phyloP scores from a whole-genome alignment of 805 yeast species.

The Yamadazyma endophytica region DNA sequence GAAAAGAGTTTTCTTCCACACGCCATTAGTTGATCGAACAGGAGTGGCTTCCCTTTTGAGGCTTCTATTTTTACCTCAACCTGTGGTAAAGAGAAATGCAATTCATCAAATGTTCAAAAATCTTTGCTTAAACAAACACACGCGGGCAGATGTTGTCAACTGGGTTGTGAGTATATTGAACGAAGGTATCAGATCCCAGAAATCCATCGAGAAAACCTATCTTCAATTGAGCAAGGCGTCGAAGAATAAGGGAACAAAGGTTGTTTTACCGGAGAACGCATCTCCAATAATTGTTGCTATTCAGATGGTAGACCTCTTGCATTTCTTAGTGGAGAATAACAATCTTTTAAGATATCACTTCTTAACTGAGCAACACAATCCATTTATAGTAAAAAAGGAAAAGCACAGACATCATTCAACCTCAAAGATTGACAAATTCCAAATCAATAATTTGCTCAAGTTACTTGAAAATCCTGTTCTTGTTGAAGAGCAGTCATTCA shows the following conservation, averaged over 20 bases:
- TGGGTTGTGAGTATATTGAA: constrained; percentile 63
- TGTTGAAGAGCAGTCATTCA: constrained; percentile 65
- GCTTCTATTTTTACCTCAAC: constrained; percentile 69
- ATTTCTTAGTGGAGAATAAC: constrained; percentile 63
- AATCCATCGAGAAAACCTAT: constrained; percentile 59
- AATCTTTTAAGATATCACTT: constrained; percentile 68
- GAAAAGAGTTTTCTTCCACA: constrained; percentile 34
- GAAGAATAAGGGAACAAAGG: constrained; percentile 8
- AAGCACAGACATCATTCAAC: constrained; percentile 26
- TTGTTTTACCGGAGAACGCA: constrained; percentile 50
- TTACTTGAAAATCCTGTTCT: constrained; percentile 62
- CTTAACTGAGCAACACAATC: constrained; percentile 65
- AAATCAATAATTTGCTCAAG: constrained; percentile 64
- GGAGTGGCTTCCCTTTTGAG: constrained; percentile 74
- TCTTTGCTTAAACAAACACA: constrained; percentile 73
- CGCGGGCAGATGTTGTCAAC: constrained; percentile 69
- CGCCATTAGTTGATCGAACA: constrained; percentile 68
- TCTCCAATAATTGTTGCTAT: constrained; percentile 70
- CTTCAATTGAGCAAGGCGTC: constrained; percentile 37
- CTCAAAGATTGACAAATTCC: constrained; percentile 45
- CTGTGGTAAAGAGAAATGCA: constrained; percentile 55
- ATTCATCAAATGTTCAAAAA: constrained; percentile 63
- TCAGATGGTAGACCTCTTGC: constrained; percentile 73
- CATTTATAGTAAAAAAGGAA: constrained; percentile 30
- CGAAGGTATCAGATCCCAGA: constrained; percentile 67